These are phyloP conservation scores for Panaeolus cyanescens DNA, from an alignment of 768 basidiomycete species.

Conservation along the genomic window DNA sequence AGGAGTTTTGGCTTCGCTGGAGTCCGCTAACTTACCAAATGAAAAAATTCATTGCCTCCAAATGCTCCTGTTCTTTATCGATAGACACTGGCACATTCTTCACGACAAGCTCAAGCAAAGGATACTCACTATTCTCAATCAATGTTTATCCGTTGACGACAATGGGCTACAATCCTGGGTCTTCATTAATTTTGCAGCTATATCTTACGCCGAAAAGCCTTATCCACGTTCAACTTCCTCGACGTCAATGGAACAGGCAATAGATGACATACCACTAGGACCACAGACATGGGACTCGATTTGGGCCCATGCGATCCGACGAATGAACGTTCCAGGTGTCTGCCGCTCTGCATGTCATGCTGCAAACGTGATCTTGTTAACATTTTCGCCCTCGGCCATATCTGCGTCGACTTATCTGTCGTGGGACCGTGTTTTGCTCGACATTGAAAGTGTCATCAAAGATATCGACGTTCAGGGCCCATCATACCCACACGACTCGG, in stretches of 20 bases:
- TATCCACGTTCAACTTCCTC: conserved; percentile 14
- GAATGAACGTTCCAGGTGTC: conserved; percentile 63
- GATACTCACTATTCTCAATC: conserved; percentile 55
- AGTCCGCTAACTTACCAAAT: conserved; percentile 28
- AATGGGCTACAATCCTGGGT: conserved; percentile 77
- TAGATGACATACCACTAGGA: conserved; percentile 14
- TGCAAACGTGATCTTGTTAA: conserved; percentile 35
- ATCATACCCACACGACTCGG: conserved; percentile 82
- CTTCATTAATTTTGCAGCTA: conserved; percentile 76
- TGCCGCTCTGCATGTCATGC: conserved; percentile 82
- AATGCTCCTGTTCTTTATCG: conserved; percentile 81
- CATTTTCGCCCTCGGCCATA: conserved; percentile 41
- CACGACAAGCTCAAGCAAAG: conserved; percentile 58
- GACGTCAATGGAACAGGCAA: not conserved
- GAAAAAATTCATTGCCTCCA: conserved; percentile 62
- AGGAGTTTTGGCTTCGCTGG: conserved; percentile 53
- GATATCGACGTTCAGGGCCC: conserved; percentile 93
- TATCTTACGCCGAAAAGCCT: conserved; percentile 53
- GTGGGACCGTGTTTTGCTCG: conserved; percentile 58
- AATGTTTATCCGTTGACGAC: conserved; percentile 68
- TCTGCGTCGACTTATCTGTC: conserved; percentile 39
- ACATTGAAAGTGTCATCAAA: conserved; percentile 78
- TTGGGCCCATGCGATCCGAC: conserved; percentile 83
- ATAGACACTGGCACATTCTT: conserved; percentile 71
- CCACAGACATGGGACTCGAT: conserved; percentile 71